Conservation (phyloP, 371 early-diverging fungal species). For the Mortierella sp. region DNA sequence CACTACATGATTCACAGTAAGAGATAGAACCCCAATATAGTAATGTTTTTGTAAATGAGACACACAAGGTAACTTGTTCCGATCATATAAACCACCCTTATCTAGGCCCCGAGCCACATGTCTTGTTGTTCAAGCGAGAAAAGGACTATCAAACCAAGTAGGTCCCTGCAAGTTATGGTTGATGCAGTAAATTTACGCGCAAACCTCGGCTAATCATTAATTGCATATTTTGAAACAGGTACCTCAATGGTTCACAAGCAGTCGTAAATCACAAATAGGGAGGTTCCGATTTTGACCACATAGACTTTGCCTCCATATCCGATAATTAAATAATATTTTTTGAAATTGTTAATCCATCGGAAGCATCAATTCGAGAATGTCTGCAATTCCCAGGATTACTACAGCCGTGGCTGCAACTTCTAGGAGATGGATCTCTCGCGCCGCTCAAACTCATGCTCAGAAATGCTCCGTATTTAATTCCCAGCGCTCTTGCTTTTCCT, state of each 20-base stretch:
- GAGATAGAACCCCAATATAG: not conserved
- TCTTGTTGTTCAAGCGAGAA: constrained; percentile 84
- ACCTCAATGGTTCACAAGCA: constrained; percentile 25
- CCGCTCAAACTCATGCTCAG: not conserved
- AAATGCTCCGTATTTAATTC: not conserved
- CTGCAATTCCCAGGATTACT: constrained; percentile 4
- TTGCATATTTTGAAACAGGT: constrained; percentile 7
- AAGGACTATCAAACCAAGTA: constrained; percentile 76
- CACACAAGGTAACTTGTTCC: constrained; percentile 2
- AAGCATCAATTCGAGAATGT: constrained; percentile 17
- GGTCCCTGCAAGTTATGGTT: not conserved
- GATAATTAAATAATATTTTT: not conserved
- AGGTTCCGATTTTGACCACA: not conserved
- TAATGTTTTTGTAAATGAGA: not conserved
- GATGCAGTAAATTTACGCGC: not conserved
- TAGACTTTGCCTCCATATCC: not conserved
- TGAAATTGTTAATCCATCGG: not conserved
- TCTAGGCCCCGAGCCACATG: constrained; percentile 86
- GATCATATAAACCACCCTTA: not conserved
- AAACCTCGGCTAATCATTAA: not conserved
- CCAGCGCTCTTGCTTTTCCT: constrained; percentile 1
- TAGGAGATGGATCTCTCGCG: not conserved
- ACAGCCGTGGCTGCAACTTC: not conserved
- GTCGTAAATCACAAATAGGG: constrained; percentile 2
- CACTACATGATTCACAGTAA: constrained; percentile 88